phyloP scores from a whole-genome alignment of 2,329 filamentous ascomycete species.

The Ceratocystis destructans region DNA sequence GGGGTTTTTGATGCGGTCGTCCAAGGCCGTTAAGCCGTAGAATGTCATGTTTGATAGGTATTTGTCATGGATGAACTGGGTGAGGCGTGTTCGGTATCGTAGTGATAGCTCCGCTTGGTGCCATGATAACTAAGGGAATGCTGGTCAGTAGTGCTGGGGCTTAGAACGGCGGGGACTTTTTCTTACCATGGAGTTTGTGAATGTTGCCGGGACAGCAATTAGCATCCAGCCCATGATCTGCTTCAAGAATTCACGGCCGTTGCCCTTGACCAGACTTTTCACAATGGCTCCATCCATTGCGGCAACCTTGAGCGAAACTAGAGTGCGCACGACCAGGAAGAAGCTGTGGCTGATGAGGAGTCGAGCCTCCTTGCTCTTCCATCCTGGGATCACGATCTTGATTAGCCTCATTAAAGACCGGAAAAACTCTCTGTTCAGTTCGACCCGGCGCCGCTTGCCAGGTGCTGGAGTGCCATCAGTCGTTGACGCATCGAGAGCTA shows the following conservation, averaged over 20 bases:
- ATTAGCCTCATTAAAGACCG: slow-evolving; percentile 63
- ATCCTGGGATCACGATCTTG: slow-evolving; percentile 79
- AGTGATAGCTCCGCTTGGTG: slow-evolving; percentile 91
- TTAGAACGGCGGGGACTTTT: not conserved
- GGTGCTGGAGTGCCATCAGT: slow-evolving; percentile 25
- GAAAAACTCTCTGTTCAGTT: slow-evolving; percentile 74
- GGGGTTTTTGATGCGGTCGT: slow-evolving; percentile 96
- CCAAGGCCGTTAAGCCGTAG: slow-evolving; percentile 86
- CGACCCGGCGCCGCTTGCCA: slow-evolving; percentile 59
- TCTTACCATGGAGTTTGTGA: slow-evolving; percentile 91
- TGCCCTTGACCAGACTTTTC: slow-evolving; percentile 81
- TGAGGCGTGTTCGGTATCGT: slow-evolving; percentile 83
- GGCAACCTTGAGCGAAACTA: slow-evolving; percentile 91
- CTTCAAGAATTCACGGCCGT: slow-evolving; percentile 75
- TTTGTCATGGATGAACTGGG: slow-evolving; percentile 87
- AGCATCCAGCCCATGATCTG: slow-evolving; percentile 97
- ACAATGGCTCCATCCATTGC: slow-evolving; percentile 91
- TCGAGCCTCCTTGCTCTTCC: slow-evolving; percentile 75
- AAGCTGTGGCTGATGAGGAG: slow-evolving; percentile 82
- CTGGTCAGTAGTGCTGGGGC: not conserved
- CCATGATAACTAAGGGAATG: slow-evolving; percentile 62
- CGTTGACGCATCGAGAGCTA: slow-evolving; percentile 29
- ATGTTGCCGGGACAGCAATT: slow-evolving; percentile 87
- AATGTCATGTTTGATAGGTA: slow-evolving; percentile 97
- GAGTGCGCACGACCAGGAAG: slow-evolving; percentile 76